phyloP scores from a whole-genome alignment of 495 filamentous ascomycete genomes.

The Saxophila tyrrhenica region DNA sequence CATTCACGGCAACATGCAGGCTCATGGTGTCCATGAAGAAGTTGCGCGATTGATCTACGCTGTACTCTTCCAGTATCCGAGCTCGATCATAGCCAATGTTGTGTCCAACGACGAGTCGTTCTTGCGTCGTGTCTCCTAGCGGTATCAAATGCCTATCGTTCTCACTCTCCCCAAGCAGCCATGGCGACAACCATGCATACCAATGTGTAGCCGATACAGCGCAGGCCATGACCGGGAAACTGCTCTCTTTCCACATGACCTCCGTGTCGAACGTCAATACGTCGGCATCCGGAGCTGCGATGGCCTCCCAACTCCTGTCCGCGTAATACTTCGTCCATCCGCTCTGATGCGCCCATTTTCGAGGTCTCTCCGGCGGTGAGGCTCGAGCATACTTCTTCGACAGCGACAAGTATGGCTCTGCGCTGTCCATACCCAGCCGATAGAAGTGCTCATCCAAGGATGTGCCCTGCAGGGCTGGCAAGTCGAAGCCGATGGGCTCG shows the following conservation, averaged over 20 bases:
- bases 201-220: constrained; percentile 76
- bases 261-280: constrained; percentile 93
- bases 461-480: constrained; percentile 66
- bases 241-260: constrained; percentile 86
- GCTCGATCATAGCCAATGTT: constrained; percentile 95
- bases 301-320: constrained; percentile 58
- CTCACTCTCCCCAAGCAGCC: constrained; percentile 77
- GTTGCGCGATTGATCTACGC: constrained; percentile 65
- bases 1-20: constrained; percentile 92
- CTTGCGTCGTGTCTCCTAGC: constrained; percentile 57
- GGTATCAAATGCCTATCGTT: constrained; percentile 72
- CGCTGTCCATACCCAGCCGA: constrained; percentile 75
- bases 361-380: constrained; percentile 60
- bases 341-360: constrained; percentile 64
- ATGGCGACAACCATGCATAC: constrained; percentile 97
- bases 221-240: constrained; percentile 92
- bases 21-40: constrained; percentile 98
- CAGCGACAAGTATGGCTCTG: constrained; percentile 70
- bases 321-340: constrained; percentile 89
- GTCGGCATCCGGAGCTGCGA: constrained; percentile 65
- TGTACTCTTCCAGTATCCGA: constrained; percentile 80
- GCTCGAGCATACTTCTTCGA: constrained; percentile 61
- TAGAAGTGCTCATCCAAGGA: constrained; percentile 92
- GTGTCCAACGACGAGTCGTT: constrained; percentile 78
- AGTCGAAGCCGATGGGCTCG: constrained; percentile 70